Conservation (phyloP, 495 filamentous ascomycete species). For the Hypoxylon fragiforme region DNA sequence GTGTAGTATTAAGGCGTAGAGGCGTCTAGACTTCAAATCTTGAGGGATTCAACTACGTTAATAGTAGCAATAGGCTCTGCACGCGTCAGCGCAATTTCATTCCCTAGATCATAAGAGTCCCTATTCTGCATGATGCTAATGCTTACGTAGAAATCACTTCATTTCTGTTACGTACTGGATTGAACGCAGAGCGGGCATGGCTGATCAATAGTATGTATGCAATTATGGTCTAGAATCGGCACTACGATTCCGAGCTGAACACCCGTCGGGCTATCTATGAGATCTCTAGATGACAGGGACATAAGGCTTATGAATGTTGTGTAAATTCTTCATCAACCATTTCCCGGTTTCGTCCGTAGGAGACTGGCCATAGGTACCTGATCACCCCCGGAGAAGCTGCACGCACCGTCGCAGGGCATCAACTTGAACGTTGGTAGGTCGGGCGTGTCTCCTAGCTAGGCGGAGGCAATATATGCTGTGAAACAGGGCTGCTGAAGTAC, state of each 20-base stretch:
- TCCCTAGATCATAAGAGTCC: not conserved
- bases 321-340: not conserved
- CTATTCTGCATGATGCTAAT: not conserved
- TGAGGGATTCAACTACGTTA: not conserved
- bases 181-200: slow-evolving; percentile 11
- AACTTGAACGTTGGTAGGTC: not conserved
- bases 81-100: slow-evolving; percentile 26
- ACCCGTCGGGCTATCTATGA: slow-evolving; percentile 8
- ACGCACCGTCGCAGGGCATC: slow-evolving; percentile 5
- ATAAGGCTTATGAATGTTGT: not conserved
- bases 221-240: slow-evolving; percentile 1
- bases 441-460: not conserved
- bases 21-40: slow-evolving; percentile 4
- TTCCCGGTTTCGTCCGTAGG: not conserved
- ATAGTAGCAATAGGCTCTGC: not conserved
- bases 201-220: not conserved
- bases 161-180: slow-evolving; percentile 33
- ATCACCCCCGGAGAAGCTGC: not conserved
- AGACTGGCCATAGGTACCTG: not conserved
- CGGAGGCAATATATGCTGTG: slow-evolving; percentile 20
- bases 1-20: not conserved
- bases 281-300: not conserved
- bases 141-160: not conserved
- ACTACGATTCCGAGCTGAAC: slow-evolving; percentile 9
- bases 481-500: not conserved